Percentiles rank a stretch among this genome's conserved stretches.
Conservation (phyloP, 192 early-diverging fungal species). For the Coemansia nantahalensis region DNA sequence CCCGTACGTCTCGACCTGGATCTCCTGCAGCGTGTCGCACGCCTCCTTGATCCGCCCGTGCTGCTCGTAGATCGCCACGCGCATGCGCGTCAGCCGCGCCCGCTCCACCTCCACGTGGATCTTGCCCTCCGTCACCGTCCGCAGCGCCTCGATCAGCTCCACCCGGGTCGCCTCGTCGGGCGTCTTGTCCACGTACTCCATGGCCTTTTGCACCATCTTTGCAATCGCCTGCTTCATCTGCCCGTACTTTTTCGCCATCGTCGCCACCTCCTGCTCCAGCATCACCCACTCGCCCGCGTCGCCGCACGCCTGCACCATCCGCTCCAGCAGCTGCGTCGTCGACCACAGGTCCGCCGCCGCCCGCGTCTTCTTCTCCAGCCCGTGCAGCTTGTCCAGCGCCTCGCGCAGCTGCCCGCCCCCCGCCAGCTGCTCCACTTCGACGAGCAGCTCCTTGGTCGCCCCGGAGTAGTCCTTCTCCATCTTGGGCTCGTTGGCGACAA, state of each 20-base stretch:
- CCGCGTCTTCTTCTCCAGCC: slow-evolving; percentile 93
- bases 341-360: slow-evolving; percentile 86
- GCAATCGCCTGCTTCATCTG: slow-evolving; percentile 93
- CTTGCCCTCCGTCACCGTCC: slow-evolving; percentile 97
- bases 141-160: slow-evolving; percentile 89
- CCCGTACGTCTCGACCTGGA: slow-evolving; percentile 98
- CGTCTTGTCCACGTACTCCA: slow-evolving; percentile 83
- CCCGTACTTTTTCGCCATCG: slow-evolving; percentile 96
- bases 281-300: slow-evolving; percentile 79
- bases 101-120: slow-evolving; percentile 99
- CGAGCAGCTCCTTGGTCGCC: slow-evolving; percentile 73
- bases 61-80: slow-evolving; percentile 85
- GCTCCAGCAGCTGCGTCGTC: slow-evolving; percentile 80
- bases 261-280: slow-evolving; percentile 87
- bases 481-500: slow-evolving; percentile 60
- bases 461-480: slow-evolving; percentile 91
- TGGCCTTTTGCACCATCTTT: slow-evolving; percentile 93
- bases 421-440: slow-evolving; percentile 70
- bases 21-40: slow-evolving; percentile 92
- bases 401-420: slow-evolving; percentile 69
- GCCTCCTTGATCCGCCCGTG: slow-evolving; percentile 90
- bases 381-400: slow-evolving; percentile 85
- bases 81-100: slow-evolving; percentile 86
- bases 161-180: slow-evolving; percentile 79
- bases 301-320: slow-evolving; percentile 72